A percentile compares a stretch with the other conserved stretches of the same genome.
Conservation (phyloP, 805 yeast species). For the Suhomyces faveliae region DNA sequence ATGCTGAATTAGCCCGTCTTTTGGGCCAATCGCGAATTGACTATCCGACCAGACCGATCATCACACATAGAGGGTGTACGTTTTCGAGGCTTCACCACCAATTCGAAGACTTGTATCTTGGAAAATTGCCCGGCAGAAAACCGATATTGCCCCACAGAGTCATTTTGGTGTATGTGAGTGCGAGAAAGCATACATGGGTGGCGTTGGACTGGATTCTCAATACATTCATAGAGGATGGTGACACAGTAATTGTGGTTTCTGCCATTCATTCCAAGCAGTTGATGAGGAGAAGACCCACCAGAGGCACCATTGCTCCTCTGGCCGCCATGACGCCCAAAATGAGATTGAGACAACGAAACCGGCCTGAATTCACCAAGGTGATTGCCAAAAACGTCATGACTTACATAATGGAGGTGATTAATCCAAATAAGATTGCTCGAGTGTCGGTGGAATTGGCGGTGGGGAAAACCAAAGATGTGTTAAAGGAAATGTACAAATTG, state of each 20-base stretch:
- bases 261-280: constrained; percentile 34
- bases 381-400: constrained; percentile 52
- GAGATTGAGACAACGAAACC: constrained; percentile 38
- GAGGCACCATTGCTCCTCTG: constrained; percentile 15
- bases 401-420: constrained; percentile 47
- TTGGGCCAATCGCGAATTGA: constrained; percentile 12
- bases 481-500: constrained; percentile 57
- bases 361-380: constrained; percentile 47
- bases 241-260: constrained; percentile 61
- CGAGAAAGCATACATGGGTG: constrained; percentile 79
- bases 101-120: constrained; percentile 47
- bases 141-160: constrained; percentile 53
- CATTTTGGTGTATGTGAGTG: constrained; percentile 64
- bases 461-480: constrained; percentile 54
- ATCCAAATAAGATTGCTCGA: constrained; percentile 46
- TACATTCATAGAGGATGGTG: constrained; percentile 59
- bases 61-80: constrained; percentile 43
- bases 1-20: constrained; percentile 7
- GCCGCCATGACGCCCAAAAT: constrained; percentile 24
- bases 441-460: constrained; percentile 61
- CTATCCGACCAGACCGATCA: constrained; percentile 42
- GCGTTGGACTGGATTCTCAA: constrained; percentile 69
- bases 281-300: constrained; percentile 7
- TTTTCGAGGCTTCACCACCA: constrained; percentile 46
- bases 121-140: constrained; percentile 25